Evolutionary conservation across 345 rosid species (phyloP), one percentile per base, ranked within the genome.

Genomic region (Citrus medica): DNA sequence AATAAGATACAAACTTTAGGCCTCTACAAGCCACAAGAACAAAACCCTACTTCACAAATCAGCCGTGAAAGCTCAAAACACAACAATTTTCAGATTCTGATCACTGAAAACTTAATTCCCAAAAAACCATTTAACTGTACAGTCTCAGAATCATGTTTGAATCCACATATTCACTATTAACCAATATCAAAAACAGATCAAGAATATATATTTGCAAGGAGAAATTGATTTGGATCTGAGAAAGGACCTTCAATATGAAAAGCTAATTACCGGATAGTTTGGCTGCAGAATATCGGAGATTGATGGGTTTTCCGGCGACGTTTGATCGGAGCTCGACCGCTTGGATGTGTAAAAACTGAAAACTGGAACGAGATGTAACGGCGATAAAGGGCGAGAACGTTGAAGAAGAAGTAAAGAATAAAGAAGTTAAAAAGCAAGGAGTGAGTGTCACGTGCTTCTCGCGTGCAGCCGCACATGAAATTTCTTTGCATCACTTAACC

Each of bases 151-250:
- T n/a, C 33, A 30, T 30, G 27, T 53, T 53, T 32, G 62, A 21
- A 71, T 71, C 27, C 42, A 2, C 33, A 32, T 28, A 10, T 16
- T 21, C 62, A 53, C 25, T 19, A 55, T 12, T 13, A 22, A 48
- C 25, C 24, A 65, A 7, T 12, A 48, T 24, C 0, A 27, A 48
- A 24, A 64, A 75, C 63, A 65, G 63, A 64, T 65, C 63, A 32
- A 75, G 48, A 65, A 21, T 14, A 33, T n/a, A 51, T 22, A 48
- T 65, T 62, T 55, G 12, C 69, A 32, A 65, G 4, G 10, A 28
- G n/a, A 13, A n/a, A 6, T 14, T 32, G 63, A 51, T 64, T 75
- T 64, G 78, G 70, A 75, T 75, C 71, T 64, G 46, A 66, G 46
- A 65, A 75, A 51, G 16, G 38, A 75, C 78, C 71, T 65, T 51